Percentiles rank a stretch among this genome's conserved stretches.
These are phyloP conservation scores for Chlorencoelia australis DNA, from an alignment of 2,329 filamentous ascomycete genomes.

Conservation along the genomic window DNA sequence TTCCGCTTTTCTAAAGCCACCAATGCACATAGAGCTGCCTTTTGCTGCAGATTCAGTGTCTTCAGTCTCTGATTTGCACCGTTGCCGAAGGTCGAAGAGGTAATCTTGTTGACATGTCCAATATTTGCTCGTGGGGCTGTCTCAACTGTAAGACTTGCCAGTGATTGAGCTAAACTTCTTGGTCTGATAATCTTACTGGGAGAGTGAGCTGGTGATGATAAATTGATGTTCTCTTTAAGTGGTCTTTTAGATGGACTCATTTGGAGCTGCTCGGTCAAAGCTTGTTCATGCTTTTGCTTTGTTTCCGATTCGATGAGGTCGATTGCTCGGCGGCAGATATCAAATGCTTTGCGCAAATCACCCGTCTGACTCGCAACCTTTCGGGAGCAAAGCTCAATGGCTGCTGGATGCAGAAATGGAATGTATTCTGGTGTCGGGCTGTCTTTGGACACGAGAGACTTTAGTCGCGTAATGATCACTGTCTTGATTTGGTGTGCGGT, in stretches of 20 bases:
- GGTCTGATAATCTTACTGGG: conserved; percentile 28
- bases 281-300: conserved; percentile 59
- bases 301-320: conserved; percentile 85
- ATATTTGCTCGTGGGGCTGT: conserved; percentile 85
- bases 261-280: conserved; percentile 43
- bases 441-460: conserved; percentile 54
- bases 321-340: conserved; percentile 81
- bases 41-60: conserved; percentile 89
- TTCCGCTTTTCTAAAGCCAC: conserved; percentile 76
- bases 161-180: conserved; percentile 37
- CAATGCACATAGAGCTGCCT: conserved; percentile 83
- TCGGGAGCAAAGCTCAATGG: conserved; percentile 86
- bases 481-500: conserved; percentile 76
- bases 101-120: conserved; percentile 83
- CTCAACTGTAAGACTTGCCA: conserved; percentile 54
- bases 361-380: conserved; percentile 93
- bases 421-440: conserved; percentile 48
- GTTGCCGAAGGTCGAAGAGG: conserved; percentile 81
- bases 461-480: conserved; percentile 77
- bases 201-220: conserved; percentile 40
- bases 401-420: conserved; percentile 87
- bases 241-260: conserved; percentile 65
- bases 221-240: conserved; percentile 72
- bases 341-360: conserved; percentile 89
- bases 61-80: conserved; percentile 76